Evolutionary conservation across 1,139 yeast genomes (phyloP), one percentile per base, ranked within the genome.

Genomic region (Saccharomycopsis crataegensis): DNA sequence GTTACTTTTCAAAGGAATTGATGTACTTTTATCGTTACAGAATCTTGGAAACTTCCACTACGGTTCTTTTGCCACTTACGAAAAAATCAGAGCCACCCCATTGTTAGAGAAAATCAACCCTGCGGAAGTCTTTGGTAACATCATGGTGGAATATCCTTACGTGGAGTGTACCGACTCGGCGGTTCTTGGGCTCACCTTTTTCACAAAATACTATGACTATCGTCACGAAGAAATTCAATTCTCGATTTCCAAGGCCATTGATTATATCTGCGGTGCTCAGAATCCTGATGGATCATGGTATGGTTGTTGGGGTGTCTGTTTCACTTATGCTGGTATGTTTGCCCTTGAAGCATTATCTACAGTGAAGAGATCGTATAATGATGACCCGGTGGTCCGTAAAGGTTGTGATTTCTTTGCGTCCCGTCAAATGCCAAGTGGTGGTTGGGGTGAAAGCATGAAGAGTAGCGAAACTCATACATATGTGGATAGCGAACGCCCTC

Each of bases 231-330:
- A 86, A 49, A 83, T 94, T 46, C 72, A 77, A 50, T 64, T 71
- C 40, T 83, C 96, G 0, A 86, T 94, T 48, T 74, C 78, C 4
- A 76, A 81, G 54, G 98, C 97, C 0, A 76, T 88, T 14, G 70
- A 77, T 3, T 94, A 84, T 63, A 88, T 94, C 49, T 78, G 78
- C 51, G 67, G 72, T 4, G 78, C 78, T 1, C 99, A 94, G 67
- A 73, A 76, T 47, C 64, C 66, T 0, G 96, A 93, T 66, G 99
- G 99, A 0, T 83, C 96, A 8, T 94, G 99, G 98, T 94, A 91
- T 66, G 99, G 99, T 1, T 83, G 91, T 46, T 94, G 99, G 99
- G 99, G 99, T 46, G 85, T 94, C 9, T 94, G 99, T 65, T 90
- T 78, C 65, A 88, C 97, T 0, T 94, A 94, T 69, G 98, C 99